Evolutionary conservation across 345 rosid species (phyloP).

Genomic region (Firmiana major): DNA sequence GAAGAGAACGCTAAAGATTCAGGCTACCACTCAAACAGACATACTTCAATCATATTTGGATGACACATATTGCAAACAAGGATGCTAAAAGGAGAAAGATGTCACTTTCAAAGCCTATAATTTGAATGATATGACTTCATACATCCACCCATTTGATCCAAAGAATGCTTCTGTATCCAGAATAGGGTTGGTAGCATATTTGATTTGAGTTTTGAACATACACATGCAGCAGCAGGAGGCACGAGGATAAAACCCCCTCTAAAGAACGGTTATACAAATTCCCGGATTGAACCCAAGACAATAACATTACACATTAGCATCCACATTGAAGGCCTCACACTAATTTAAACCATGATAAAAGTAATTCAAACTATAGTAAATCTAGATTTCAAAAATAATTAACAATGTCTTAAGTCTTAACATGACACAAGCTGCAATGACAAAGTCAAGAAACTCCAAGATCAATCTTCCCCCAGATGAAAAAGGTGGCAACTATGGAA

Average conservation of each 20-base stretch:
- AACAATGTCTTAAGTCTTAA: not conserved
- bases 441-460: not conserved
- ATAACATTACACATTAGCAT: not conserved
- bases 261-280: not conserved
- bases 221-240: not conserved
- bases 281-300: not conserved
- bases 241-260: not conserved
- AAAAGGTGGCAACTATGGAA: not conserved
- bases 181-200: not conserved
- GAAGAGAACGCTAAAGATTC: not conserved
- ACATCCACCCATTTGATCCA: not conserved
- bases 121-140: not conserved
- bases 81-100: not conserved
- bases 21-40: not conserved
- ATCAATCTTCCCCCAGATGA: not conserved
- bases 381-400: not conserved
- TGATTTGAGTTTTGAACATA: not conserved
- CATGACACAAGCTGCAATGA: not conserved
- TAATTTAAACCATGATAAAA: not conserved
- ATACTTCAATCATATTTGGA: constrained; percentile 3
- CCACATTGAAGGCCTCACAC: not conserved
- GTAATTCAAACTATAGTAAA: not conserved
- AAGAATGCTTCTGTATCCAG: not conserved
- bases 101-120: not conserved
- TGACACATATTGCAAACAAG: not conserved